phyloP scores from a whole-genome alignment of 208 protist genomes.

The Leptomonas pyrrhocoris region DNA sequence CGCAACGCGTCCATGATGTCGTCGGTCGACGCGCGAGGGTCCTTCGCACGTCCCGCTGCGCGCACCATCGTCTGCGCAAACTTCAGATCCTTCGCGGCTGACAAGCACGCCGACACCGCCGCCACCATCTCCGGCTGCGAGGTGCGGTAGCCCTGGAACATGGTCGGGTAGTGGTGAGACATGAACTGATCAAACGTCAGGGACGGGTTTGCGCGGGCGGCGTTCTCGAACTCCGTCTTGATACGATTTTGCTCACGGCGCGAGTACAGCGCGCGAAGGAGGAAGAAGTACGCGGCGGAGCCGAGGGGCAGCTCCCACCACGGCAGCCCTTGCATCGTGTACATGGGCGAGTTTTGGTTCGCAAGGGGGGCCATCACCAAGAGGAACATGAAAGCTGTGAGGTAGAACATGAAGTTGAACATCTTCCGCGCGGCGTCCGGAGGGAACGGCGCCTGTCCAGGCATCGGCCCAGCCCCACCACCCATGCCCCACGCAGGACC shows the following conservation, averaged over 20 bases:
- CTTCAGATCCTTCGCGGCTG: slow-evolving; percentile 53
- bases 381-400: slow-evolving; percentile 54
- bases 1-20: slow-evolving; percentile 77
- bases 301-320: slow-evolving; percentile 82
- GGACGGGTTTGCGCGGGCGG: slow-evolving; percentile 44
- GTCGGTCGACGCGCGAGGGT: slow-evolving; percentile 68
- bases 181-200: slow-evolving; percentile 87
- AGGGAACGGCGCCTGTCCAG: slow-evolving; percentile 10
- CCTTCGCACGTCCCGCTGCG: slow-evolving; percentile 62
- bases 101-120: slow-evolving; percentile 69
- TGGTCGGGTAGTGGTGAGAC: slow-evolving; percentile 56
- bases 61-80: slow-evolving; percentile 71
- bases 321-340: slow-evolving; percentile 68
- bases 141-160: slow-evolving; percentile 82
- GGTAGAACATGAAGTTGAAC: slow-evolving; percentile 70
- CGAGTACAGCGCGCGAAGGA: slow-evolving; percentile 68
- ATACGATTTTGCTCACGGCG: slow-evolving; percentile 68
- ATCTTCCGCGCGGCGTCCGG: slow-evolving; percentile 32
- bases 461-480: slow-evolving; percentile 10
- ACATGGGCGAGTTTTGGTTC: slow-evolving; percentile 58
- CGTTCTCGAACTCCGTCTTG: slow-evolving; percentile 74
- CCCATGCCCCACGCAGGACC: slow-evolving; percentile 19
- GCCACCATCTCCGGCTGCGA: slow-evolving; percentile 74
- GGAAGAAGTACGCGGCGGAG: slow-evolving; percentile 62
- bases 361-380: slow-evolving; percentile 51